phyloP scores from a whole-genome alignment of 1,284 basidiomycete species.

The Heimioporus retisporus region DNA sequence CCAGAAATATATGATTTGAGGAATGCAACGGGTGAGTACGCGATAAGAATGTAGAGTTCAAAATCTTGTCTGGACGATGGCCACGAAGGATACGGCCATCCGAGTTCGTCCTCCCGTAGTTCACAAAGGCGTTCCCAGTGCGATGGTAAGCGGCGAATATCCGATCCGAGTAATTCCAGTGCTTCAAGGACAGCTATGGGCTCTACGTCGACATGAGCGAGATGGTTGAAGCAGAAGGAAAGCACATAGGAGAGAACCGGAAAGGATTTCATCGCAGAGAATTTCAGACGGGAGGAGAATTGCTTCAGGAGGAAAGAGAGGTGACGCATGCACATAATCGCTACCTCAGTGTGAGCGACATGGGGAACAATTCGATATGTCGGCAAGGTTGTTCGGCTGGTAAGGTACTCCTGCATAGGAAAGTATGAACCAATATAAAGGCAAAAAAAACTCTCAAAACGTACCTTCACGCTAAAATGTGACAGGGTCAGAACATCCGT shows the following conservation, averaged over 20 bases:
- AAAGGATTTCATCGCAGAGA: neutral
- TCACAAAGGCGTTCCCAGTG: conserved; percentile 12
- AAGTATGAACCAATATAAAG: neutral
- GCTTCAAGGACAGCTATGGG: neutral
- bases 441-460: neutral
- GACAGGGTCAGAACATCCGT: conserved; percentile 4
- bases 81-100: conserved; percentile 13
- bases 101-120: conserved; percentile 2
- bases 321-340: conserved; percentile 6
- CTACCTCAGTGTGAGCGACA: conserved; percentile 1
- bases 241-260: conserved; percentile 5
- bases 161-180: neutral
- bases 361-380: conserved; percentile 3
- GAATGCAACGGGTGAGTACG: neutral
- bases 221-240: conserved; percentile 7
- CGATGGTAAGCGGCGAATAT: conserved; percentile 6
- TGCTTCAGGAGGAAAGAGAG: conserved; percentile 2
- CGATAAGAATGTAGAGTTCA: conserved; percentile 9
- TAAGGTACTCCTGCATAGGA: conserved; percentile 12
- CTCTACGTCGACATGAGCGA: conserved; percentile 4
- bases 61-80: neutral
- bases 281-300: neutral
- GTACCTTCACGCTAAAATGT: neutral
- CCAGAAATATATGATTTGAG: conserved; percentile 1
- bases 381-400: neutral